Evolutionary conservation across 306 rosid species (phyloP).

Genomic region (Benincasa hispida): DNA sequence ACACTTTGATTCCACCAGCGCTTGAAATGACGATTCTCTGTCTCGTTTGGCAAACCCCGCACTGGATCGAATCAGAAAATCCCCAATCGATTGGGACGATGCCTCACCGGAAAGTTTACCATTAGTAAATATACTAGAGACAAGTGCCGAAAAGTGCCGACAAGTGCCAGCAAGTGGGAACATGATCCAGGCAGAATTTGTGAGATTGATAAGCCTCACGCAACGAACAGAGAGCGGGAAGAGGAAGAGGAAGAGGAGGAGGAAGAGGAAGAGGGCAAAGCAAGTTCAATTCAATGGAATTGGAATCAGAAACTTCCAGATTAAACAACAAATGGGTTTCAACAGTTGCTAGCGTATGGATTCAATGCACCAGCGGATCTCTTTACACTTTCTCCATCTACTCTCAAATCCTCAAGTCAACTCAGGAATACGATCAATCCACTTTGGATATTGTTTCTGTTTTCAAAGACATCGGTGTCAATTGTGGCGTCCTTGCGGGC

Average conservation of each 20-base stretch:
- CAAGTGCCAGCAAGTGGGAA: background rate
- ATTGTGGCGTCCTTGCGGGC: conserved; percentile 71
- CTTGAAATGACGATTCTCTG: background rate
- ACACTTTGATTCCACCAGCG: background rate
- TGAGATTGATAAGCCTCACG: background rate
- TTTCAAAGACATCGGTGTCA: conserved; percentile 85
- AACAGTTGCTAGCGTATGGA: conserved; percentile 66
- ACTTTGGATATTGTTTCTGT: conserved; percentile 88
- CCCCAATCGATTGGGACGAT: background rate
- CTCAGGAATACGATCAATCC: conserved; percentile 67
- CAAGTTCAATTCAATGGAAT: background rate
- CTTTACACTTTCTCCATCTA: conserved; percentile 83
- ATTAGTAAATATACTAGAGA: background rate
- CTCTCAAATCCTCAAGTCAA: conserved; percentile 57
- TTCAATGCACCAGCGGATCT: conserved; percentile 73
- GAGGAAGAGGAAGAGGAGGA: background rate
- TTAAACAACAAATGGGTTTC: conserved; percentile 45
- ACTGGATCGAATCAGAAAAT: background rate
- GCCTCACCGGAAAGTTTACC: background rate
- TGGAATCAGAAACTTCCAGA: conserved; percentile 22
- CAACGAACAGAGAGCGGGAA: background rate
- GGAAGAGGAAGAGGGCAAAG: background rate
- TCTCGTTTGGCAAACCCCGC: background rate
- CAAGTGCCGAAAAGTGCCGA: background rate
- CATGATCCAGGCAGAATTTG: background rate